Conservation (phyloP, 345 rosid genomes). For the Ailanthus altissimus region DNA sequence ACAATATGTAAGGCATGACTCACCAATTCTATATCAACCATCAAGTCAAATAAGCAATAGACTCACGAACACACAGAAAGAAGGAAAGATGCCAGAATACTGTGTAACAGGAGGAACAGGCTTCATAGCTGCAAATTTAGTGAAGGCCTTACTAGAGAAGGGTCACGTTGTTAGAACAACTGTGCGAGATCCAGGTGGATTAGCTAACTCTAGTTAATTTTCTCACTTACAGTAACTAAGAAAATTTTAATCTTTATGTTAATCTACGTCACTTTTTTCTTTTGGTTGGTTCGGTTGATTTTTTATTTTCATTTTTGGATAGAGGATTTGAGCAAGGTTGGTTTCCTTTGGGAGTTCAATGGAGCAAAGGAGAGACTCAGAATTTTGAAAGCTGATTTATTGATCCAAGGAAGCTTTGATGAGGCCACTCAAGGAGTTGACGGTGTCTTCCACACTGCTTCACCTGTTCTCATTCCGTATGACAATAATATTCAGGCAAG, state of each 20-base stretch:
- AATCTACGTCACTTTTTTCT: not conserved
- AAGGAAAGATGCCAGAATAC: constrained; percentile 61
- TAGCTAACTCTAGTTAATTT: not conserved
- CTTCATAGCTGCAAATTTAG: constrained; percentile 74
- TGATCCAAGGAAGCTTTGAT: constrained; percentile 67
- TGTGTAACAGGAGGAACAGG: constrained; percentile 96
- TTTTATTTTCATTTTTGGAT: not conserved
- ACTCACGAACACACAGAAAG: not conserved
- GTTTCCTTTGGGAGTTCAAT: constrained; percentile 49
- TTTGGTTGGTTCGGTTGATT: not conserved
- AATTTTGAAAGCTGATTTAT: constrained; percentile 68
- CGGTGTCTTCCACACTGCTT: constrained; percentile 88
- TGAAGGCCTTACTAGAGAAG: constrained; percentile 61
- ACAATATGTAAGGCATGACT: too few species aligned
- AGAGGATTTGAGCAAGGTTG: constrained; percentile 60
- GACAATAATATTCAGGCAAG: constrained; percentile 58
- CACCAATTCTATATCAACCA: too few species aligned
- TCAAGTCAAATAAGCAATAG: not conserved
- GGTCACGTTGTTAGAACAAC: constrained; percentile 75
- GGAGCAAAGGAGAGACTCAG: constrained; percentile 72
- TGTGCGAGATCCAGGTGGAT: constrained; percentile 73
- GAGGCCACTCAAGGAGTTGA: constrained; percentile 66
- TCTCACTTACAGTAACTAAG: too few species aligned
- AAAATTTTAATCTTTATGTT: not conserved
- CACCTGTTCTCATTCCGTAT: constrained; percentile 76